These are phyloP conservation scores for Neurospora tetrasperma DNA, from an alignment of 495 filamentous ascomycete genomes.

Conservation along the genomic window DNA sequence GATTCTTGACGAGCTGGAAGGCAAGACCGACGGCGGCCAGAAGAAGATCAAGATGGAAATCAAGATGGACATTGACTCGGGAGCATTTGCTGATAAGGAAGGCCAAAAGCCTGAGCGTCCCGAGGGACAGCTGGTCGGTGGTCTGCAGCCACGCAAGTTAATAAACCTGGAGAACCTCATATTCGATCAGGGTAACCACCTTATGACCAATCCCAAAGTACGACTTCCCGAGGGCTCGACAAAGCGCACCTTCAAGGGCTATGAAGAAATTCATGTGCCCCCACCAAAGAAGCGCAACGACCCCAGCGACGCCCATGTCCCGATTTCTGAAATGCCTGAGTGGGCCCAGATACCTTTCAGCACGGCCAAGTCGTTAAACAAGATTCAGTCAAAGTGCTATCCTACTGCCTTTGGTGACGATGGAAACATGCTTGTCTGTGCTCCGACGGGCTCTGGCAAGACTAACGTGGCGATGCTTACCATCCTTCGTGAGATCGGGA, in stretches of 20 bases:
- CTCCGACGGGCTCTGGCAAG: constrained; percentile 94
- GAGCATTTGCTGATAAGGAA: constrained; percentile 38
- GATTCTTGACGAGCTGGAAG: constrained; percentile 76
- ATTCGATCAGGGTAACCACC: constrained; percentile 95
- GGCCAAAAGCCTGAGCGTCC: constrained; percentile 32
- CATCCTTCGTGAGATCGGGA: constrained; percentile 92
- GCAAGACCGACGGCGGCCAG: constrained; percentile 42
- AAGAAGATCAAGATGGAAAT: constrained; percentile 66
- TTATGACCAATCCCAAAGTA: constrained; percentile 96
- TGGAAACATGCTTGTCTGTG: constrained; percentile 95
- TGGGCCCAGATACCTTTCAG: constrained; percentile 87
- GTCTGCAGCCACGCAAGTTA: constrained; percentile 74
- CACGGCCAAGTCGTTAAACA: constrained; percentile 67
- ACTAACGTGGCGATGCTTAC: constrained; percentile 98
- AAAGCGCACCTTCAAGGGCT: constrained; percentile 91
- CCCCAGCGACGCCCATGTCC: constrained; percentile 67
- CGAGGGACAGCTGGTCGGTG: constrained; percentile 64
- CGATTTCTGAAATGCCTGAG: constrained; percentile 77
- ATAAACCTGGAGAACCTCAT: constrained; percentile 94
- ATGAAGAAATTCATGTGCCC: constrained; percentile 96
- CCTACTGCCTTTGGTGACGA: constrained; percentile 88
- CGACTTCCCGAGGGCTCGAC: constrained; percentile 92
- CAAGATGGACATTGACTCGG: constrained; percentile 91
- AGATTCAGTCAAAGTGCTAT: constrained; percentile 88
- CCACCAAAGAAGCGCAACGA: constrained; percentile 75